Base-by-base conservation (phyloP, 352 stramenopile genomes). In the Peronosclerospora sorghi region DNA sequence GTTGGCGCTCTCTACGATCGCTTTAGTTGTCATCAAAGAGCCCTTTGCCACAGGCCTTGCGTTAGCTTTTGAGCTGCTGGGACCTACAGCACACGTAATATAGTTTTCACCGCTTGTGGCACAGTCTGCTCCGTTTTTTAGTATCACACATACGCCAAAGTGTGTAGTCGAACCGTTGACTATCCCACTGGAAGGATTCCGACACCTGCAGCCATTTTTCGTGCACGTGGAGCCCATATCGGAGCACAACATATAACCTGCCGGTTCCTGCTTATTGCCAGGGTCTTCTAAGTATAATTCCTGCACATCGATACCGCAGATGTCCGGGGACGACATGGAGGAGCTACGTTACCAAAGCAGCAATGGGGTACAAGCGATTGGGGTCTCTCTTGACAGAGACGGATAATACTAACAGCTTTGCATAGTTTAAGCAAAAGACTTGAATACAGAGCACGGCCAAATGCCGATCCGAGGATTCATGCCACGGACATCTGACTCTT, bases 131-230 rank as follows among this genome's bases (percentile, higher is more conserved):
- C 45, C 60, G 29, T 51, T 47, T 15, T 47, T 40, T 1, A 65
- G 40, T 8, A 62, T 17, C 2, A 66, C 32, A 23, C 56, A 71
- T 8, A 59, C 43, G 2, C 52, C 56, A 38, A 71, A 71, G 36
- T 56, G 59, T 18, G 56, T 43, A 14, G 41, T 55, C 0, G 42
- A 32, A 1, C 61, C 56, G 32, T 54, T 51, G 7, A 55, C 32
- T 19, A 32, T 26, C n/a, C 49, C 42, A 14, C 41, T 59, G 8
- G 45, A 37, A 3, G 38, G 15, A 9, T 45, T 49, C 0, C 61
- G 56, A 45, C 61, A 71, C 21, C 23, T 58, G 41, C 61, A 71
- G 5, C 45, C 48, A 44, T 55, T 57, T n/a, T 51, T 60, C 41
- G 47, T 54, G 53, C 61, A 71, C 20, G 45, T 64, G 26, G 48